Percentiles rank a stretch among this genome's conserved stretches.
These are phyloP conservation scores for Imleria badia DNA, from an alignment of 768 basidiomycete species.

Conservation along the genomic window DNA sequence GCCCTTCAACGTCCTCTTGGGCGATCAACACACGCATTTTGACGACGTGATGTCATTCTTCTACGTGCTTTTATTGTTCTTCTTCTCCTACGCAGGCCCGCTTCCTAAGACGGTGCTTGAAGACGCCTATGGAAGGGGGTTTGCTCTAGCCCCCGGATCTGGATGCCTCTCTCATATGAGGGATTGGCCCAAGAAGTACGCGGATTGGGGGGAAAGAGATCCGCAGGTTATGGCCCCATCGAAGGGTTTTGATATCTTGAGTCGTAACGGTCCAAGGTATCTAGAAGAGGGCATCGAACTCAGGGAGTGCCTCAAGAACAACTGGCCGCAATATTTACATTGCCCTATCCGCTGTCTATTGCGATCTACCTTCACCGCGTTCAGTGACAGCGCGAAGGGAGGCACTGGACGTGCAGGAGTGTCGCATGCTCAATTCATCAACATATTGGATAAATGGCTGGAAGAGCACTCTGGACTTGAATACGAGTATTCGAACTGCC, in stretches of 20 bases:
- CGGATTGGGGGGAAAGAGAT: neutral
- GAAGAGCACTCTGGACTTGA: neutral
- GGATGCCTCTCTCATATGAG: neutral
- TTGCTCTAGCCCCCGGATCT: neutral
- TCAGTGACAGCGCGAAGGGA: neutral
- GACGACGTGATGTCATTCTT: conserved; percentile 20
- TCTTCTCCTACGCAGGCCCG: conserved; percentile 8
- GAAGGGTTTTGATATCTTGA: neutral
- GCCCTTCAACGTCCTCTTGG: conserved; percentile 9
- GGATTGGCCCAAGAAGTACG: conserved; percentile 1
- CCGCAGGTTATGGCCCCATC: rapidly evolving
- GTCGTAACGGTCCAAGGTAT: neutral
- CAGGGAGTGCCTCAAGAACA: neutral
- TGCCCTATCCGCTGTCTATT: neutral
- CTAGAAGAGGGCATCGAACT: neutral
- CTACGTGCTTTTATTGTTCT: conserved; percentile 15
- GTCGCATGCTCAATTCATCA: neutral
- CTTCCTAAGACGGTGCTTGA: neutral
- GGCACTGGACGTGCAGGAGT: neutral
- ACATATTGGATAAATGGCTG: conserved; percentile 2
- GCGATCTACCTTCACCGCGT: neutral
- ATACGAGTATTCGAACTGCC: neutral
- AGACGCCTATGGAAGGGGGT: neutral
- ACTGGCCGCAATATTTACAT: neutral
- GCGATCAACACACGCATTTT: conserved; percentile 2